Evolutionary conservation across 2,329 filamentous ascomycete genomes (phyloP).

Genomic region (Colletotrichum siamense): DNA sequence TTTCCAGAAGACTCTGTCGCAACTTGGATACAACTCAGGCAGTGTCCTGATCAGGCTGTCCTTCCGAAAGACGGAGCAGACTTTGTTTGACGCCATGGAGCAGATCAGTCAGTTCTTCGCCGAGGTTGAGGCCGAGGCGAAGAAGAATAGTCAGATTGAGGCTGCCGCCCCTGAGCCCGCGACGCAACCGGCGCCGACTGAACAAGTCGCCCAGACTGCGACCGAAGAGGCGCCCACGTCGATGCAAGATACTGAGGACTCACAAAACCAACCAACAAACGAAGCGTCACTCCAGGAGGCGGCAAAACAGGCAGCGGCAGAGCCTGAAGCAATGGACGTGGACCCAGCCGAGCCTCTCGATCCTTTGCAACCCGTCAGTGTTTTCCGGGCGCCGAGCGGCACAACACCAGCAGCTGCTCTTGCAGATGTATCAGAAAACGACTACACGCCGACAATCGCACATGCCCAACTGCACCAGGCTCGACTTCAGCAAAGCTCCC

Average conservation of each 20-base stretch:
- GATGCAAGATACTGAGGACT: neutral
- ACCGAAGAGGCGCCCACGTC: neutral
- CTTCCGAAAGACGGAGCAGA: slow-evolving; percentile 78
- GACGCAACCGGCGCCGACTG: slow-evolving; percentile 18
- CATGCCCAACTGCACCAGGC: slow-evolving; percentile 79
- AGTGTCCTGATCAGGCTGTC: slow-evolving; percentile 79
- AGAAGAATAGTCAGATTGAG: slow-evolving; percentile 18
- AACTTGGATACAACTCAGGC: slow-evolving; percentile 86
- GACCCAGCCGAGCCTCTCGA: slow-evolving; percentile 30
- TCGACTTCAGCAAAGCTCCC: slow-evolving; percentile 63
- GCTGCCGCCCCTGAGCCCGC: slow-evolving; percentile 5
- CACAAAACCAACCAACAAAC: neutral
- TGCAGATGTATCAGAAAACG: slow-evolving; percentile 69
- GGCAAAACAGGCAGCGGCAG: neutral
- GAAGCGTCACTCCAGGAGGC: neutral
- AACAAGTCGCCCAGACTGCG: slow-evolving; percentile 5
- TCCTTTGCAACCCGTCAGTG: slow-evolving; percentile 60
- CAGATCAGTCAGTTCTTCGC: slow-evolving; percentile 81
- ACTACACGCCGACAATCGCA: slow-evolving; percentile 77
- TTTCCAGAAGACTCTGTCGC: slow-evolving; percentile 86
- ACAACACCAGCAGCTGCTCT: slow-evolving; percentile 78
- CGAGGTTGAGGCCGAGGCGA: slow-evolving; percentile 42
- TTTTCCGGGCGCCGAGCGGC: slow-evolving; percentile 81
- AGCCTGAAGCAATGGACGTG: slow-evolving; percentile 32
- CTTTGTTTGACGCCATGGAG: slow-evolving; percentile 83